Percentiles rank a stretch among this genome's conserved stretches.
Conservation (phyloP, 495 filamentous ascomycete species). For the Aspergillus sparsus region DNA sequence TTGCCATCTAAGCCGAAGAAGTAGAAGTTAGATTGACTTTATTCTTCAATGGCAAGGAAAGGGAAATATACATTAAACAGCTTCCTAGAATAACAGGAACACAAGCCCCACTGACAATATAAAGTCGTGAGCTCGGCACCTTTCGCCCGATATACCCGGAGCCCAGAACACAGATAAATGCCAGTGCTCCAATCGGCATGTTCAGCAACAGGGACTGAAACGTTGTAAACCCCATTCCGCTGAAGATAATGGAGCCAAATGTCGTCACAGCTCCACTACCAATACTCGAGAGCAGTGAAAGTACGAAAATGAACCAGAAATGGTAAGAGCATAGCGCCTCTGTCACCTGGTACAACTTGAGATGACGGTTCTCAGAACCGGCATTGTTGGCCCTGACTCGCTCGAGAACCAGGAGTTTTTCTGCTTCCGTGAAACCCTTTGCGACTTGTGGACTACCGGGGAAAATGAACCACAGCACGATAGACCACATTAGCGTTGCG, state of each 20-base stretch:
- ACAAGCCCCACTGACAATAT: constrained; percentile 11
- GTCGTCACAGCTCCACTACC: constrained; percentile 11
- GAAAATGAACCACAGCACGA: constrained; percentile 11
- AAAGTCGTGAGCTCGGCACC: constrained; percentile 12
- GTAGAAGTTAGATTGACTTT: too few species aligned
- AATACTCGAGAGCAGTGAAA: constrained; percentile 7
- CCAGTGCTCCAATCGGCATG: constrained; percentile 17
- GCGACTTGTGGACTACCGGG: constrained; percentile 7
- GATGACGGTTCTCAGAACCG: constrained; percentile 10
- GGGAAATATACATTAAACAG: constrained; percentile 10
- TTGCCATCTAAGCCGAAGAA: constrained; percentile 16
- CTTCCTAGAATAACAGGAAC: constrained; percentile 16
- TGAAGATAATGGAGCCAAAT: constrained; percentile 16
- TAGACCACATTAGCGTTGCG: constrained; percentile 5
- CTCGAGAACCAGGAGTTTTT: constrained; percentile 3
- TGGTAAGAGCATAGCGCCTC: constrained; percentile 11
- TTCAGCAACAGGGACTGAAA: constrained; percentile 15
- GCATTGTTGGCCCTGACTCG: constrained; percentile 16
- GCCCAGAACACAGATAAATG: constrained; percentile 10
- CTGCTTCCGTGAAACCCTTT: constrained; percentile 8
- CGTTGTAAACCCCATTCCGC: constrained; percentile 14
- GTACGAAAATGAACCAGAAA: constrained; percentile 19
- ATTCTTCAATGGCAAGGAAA: too few species aligned
- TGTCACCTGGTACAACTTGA: constrained; percentile 11
- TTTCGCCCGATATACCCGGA: constrained; percentile 16